Evolutionary conservation across 1,284 basidiomycete genomes (phyloP), one percentile per base, ranked within the genome.

Genomic region (Macrocystidia cucumis): DNA sequence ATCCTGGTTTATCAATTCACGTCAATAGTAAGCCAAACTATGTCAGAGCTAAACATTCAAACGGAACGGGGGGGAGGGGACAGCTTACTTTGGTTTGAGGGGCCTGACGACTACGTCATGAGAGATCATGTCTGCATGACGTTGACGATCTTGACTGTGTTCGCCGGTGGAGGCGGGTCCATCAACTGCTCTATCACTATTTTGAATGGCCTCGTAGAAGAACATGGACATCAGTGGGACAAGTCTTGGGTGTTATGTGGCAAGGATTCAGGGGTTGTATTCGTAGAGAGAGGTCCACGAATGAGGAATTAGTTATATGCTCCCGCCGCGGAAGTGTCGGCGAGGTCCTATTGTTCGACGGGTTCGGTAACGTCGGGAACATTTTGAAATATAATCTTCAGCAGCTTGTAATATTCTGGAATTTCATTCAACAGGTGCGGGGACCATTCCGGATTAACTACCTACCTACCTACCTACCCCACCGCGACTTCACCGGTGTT

Each of bases 181-280:
- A 44, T 73, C 67, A 34, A 74, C 59, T 47, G 73, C 54, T 42
- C 64, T 65, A 23, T 71, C 67, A 29, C 72, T 63, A 43, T 70
- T 65, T 46, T 62, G 64, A 57, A 67, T 62, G 16, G 72, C 68
- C 35, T 74, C 67, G 54, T 69, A 66, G 50, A 58, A 55, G 51
- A 60, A 63, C 44, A 63, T 18, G 32, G 65, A 63, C 47, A 60
- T 62, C n/a, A n/a, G n/a, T n/a, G n/a, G 36, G 47, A 49, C 47
- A 49, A 48, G 18, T 5, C 45, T 27, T 7, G 25, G 16, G 7
- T 27, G 7, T 27, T 27, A n/a, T n/a, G n/a, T n/a, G n/a, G n/a
- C n/a, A n/a, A n/a, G n/a, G n/a, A n/a, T n/a, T n/a, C n/a, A n/a
- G n/a, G n/a, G n/a, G n/a, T n/a, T n/a, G n/a, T n/a, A n/a, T n/a